Percentiles rank a stretch among this genome's conserved stretches.
Evolutionary conservation across 2,329 filamentous ascomycete genomes (phyloP).

Genomic region (Beauveria caledonica): DNA sequence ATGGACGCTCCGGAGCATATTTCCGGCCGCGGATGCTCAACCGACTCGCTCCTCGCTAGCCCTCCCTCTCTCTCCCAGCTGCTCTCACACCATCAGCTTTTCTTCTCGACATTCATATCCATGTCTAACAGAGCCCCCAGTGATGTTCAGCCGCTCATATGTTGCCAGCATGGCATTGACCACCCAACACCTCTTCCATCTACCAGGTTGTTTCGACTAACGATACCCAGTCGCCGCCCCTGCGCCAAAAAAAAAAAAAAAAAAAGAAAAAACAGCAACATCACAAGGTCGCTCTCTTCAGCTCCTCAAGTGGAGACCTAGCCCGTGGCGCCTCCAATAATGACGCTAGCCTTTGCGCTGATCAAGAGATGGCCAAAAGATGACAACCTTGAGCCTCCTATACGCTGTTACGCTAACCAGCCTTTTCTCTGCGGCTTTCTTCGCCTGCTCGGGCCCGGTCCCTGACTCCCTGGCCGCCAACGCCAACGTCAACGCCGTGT

Average conservation of each 20-base stretch:
- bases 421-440: not conserved
- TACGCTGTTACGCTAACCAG: slow-evolving; percentile 6
- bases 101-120: too few relatives aligned
- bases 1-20: not conserved
- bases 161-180: not conserved
- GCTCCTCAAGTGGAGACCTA: slow-evolving; percentile 2
- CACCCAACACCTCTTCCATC: not conserved
- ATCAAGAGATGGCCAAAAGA: slow-evolving; percentile 7
- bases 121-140: too few relatives aligned
- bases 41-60: not conserved
- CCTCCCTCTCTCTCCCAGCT: not conserved
- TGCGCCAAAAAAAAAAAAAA: not conserved
- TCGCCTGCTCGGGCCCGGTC: not conserved
- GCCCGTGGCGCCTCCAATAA: slow-evolving; percentile 5
- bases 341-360: slow-evolving; percentile 5
- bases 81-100: not conserved
- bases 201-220: not conserved
- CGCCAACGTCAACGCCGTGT: not conserved
- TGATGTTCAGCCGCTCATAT: too few relatives aligned
- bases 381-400: slow-evolving; percentile 11
- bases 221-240: not conserved
- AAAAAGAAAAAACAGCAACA: slow-evolving; percentile 4
- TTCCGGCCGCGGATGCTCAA: not conserved
- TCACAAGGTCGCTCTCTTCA: slow-evolving; percentile 8
- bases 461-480: slow-evolving; percentile 5